Percentiles rank a stretch among this genome's conserved stretches.
phyloP scores from a whole-genome alignment of 257 asterid genomes.

The Nicotiana tomentosiformis region DNA sequence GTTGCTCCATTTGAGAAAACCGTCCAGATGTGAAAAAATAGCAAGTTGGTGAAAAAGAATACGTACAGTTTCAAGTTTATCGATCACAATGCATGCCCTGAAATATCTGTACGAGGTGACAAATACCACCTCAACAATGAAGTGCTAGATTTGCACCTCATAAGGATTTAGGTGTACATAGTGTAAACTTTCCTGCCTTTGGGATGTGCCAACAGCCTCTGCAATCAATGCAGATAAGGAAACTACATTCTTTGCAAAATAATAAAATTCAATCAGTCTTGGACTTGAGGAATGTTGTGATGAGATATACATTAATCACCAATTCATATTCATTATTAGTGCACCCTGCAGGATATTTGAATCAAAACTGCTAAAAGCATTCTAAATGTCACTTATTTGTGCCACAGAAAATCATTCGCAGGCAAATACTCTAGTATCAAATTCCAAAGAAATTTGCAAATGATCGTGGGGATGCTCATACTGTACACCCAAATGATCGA shows the following conservation, averaged over 20 bases:
- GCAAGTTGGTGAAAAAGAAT: not conserved
- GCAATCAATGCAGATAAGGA: not conserved
- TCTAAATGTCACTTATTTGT: not conserved
- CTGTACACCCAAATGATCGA: not conserved
- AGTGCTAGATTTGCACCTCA: not conserved
- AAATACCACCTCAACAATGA: not conserved
- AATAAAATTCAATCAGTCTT: not conserved
- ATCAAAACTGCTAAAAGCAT: not conserved
- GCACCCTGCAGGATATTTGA: not conserved
- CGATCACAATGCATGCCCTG: not conserved
- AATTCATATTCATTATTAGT: not conserved
- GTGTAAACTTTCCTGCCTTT: not conserved
- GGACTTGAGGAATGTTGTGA: not conserved
- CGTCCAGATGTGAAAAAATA: not conserved
- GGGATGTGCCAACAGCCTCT: not conserved
- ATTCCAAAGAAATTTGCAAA: not conserved
- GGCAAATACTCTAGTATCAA: not conserved
- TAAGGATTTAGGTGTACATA: not conserved
- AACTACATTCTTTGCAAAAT: not conserved
- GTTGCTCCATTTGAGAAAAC: not conserved
- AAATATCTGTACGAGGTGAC: not conserved
- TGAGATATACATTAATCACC: not conserved
- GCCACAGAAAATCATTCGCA: not conserved
- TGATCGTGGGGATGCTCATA: not conserved
- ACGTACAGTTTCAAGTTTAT: not conserved